These are phyloP conservation scores for Sherardia arvensis DNA, from an alignment of 257 asterid genomes.

Conservation along the genomic window DNA sequence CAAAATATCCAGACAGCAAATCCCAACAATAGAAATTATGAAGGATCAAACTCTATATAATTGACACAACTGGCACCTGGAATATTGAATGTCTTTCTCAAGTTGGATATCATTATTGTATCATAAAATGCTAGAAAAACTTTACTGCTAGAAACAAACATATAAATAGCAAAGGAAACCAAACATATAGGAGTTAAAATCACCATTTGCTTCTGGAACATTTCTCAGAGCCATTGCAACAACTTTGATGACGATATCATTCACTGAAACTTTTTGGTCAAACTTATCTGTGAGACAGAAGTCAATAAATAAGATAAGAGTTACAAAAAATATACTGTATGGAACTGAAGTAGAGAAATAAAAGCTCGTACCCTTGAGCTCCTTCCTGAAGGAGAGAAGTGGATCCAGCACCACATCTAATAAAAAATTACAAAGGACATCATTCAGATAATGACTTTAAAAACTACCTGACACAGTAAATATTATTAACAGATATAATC, in stretches of 20 bases:
- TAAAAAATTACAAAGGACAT: constrained; percentile 22
- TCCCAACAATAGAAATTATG: not conserved
- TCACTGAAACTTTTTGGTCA: constrained; percentile 88
- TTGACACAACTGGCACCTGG: not conserved
- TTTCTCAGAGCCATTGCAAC: constrained; percentile 80
- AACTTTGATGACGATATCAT: constrained; percentile 89
- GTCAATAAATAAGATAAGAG: constrained; percentile 17
- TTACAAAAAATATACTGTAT: constrained; percentile 11
- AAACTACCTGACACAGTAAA: constrained; percentile 15
- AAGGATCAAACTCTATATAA: not conserved
- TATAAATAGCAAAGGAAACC: not conserved
- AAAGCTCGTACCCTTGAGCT: constrained; percentile 68
- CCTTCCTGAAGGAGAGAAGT: constrained; percentile 88
- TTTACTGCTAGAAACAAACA: not conserved
- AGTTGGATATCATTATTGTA: not conserved
- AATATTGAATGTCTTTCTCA: not conserved
- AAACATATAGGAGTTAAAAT: constrained; percentile 13
- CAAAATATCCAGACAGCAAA: not conserved
- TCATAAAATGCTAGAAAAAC: not conserved
- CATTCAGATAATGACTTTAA: constrained; percentile 16
- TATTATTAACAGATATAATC: constrained; percentile 5
- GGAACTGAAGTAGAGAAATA: constrained; percentile 4
- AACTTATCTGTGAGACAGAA: constrained; percentile 52
- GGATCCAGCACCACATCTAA: constrained; percentile 93
- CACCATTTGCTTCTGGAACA: constrained; percentile 97